phyloP scores from a whole-genome alignment of 805 yeast genomes.

The Nakazawaea molendinolei region DNA sequence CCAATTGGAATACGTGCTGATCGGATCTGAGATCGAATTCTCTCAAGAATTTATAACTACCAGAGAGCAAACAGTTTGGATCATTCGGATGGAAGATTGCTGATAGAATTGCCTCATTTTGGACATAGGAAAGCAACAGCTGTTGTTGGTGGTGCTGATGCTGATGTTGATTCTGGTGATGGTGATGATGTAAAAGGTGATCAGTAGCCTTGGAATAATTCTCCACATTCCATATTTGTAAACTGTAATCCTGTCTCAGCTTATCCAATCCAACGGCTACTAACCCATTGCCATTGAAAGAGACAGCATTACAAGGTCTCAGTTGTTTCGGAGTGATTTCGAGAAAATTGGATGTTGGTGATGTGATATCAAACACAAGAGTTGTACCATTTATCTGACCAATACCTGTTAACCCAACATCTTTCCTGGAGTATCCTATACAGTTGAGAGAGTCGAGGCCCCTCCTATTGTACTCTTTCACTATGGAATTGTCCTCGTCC shows the following conservation, averaged over 20 bases:
- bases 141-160: too few relatives aligned
- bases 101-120: constrained; percentile 71
- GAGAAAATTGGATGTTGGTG: constrained; percentile 28
- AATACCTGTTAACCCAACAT: constrained; percentile 58
- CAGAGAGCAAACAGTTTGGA: constrained; percentile 51
- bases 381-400: constrained; percentile 72
- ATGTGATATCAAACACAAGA: constrained; percentile 52
- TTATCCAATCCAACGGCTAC: constrained; percentile 78
- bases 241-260: constrained; percentile 65
- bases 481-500: constrained; percentile 43
- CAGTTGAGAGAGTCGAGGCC: constrained; percentile 70
- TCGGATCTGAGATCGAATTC: constrained; percentile 70
- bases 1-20: constrained; percentile 63
- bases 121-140: constrained; percentile 51
- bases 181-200: too few relatives aligned
- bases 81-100: constrained; percentile 59
- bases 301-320: constrained; percentile 68
- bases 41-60: constrained; percentile 69
- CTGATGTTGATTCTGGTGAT: too few relatives aligned
- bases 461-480: constrained; percentile 43
- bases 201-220: constrained; percentile 46
- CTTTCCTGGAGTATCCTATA: constrained; percentile 49
- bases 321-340: constrained; percentile 54
- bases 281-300: constrained; percentile 59
- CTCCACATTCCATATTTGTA: constrained; percentile 75